These are phyloP conservation scores for Zygotorulaspora mrakii DNA, from an alignment of 1,139 yeast genomes.

Conservation along the genomic window DNA sequence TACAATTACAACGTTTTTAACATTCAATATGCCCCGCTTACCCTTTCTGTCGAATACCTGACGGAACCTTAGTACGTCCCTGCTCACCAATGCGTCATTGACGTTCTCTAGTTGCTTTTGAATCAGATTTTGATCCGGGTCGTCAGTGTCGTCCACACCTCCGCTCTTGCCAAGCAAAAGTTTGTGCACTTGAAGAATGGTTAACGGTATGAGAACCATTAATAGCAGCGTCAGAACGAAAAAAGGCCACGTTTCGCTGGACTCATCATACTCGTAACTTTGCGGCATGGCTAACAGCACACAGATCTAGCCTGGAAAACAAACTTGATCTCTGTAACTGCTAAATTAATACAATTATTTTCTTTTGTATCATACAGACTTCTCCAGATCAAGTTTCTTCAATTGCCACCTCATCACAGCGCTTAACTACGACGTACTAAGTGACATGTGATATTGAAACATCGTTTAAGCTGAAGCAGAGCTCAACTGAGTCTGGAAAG, in stretches of 20 bases:
- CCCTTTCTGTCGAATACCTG: constrained; percentile 35
- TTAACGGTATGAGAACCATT: constrained; percentile 65
- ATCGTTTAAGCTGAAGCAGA: no score
- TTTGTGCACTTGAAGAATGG: constrained; percentile 46
- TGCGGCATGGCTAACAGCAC: constrained; percentile 25
- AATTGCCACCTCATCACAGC: constrained; percentile 2
- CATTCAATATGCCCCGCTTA: constrained; percentile 43
- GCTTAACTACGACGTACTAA: neutral
- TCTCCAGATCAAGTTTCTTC: constrained; percentile 1
- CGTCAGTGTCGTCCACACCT: constrained; percentile 12
- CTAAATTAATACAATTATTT: no score
- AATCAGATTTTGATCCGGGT: constrained; percentile 18
- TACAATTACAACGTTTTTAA: constrained; percentile 45
- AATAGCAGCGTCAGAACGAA: constrained; percentile 72
- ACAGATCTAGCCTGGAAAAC: constrained; percentile 1
- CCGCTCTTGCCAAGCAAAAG: constrained; percentile 20
- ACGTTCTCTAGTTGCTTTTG: constrained; percentile 17
- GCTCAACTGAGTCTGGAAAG: neutral
- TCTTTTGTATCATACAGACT: no score
- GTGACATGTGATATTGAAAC: neutral
- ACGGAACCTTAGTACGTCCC: constrained; percentile 44
- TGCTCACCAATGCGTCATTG: constrained; percentile 37
- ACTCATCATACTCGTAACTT: constrained; percentile 76
- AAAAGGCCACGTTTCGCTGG: constrained; percentile 94
- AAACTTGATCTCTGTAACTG: no score